A percentile compares a stretch with the other conserved stretches of the same genome.
Evolutionary conservation across 129 eudicot species (phyloP).

Genomic region (Centaurea solstitialis): DNA sequence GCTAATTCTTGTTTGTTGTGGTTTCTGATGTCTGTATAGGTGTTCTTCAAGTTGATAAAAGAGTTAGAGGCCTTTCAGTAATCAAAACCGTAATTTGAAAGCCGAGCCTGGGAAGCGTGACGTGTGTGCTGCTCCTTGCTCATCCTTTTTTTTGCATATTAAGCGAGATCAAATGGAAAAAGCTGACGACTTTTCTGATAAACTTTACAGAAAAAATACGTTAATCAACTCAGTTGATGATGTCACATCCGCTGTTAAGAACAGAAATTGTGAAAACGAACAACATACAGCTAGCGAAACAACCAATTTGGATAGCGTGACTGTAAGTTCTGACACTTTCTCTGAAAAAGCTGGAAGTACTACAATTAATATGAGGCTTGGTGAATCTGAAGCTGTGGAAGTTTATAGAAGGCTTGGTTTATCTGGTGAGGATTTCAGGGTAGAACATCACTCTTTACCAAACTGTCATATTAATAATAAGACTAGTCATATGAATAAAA

Average conservation of each 20-base stretch:
- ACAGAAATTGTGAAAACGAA: conserved; percentile 28
- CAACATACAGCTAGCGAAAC: conserved; percentile 42
- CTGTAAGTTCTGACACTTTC: conserved; percentile 39
- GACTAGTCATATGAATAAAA: conserved; percentile 20
- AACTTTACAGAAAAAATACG: conserved; percentile 32
- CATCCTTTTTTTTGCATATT: conserved; percentile 46
- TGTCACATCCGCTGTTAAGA: conserved; percentile 17
- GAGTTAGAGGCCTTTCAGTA: conserved; percentile 30
- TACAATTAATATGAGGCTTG: conserved; percentile 34
- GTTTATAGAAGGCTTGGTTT: conserved; percentile 7
- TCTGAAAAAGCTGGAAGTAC: conserved; percentile 53
- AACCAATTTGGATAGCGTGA: conserved; percentile 40
- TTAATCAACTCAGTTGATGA: conserved; percentile 22
- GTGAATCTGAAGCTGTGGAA: conserved; percentile 30
- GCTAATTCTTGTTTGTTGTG: conserved; percentile 6
- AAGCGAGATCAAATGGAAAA: conserved; percentile 47
- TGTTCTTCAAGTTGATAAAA: conserved; percentile 40
- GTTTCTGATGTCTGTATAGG: conserved; percentile 36
- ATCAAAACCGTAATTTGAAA: conserved; percentile 23
- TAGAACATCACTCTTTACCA: background rate
- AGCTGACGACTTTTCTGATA: conserved; percentile 47
- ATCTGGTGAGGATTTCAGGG: background rate
- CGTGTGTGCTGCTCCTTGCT: conserved; percentile 57
- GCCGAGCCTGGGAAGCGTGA: conserved; percentile 43
- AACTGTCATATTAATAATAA: conserved; percentile 3